Evolutionary conservation across 2,329 filamentous ascomycete genomes (phyloP).

Genomic region (Nemania serpens): DNA sequence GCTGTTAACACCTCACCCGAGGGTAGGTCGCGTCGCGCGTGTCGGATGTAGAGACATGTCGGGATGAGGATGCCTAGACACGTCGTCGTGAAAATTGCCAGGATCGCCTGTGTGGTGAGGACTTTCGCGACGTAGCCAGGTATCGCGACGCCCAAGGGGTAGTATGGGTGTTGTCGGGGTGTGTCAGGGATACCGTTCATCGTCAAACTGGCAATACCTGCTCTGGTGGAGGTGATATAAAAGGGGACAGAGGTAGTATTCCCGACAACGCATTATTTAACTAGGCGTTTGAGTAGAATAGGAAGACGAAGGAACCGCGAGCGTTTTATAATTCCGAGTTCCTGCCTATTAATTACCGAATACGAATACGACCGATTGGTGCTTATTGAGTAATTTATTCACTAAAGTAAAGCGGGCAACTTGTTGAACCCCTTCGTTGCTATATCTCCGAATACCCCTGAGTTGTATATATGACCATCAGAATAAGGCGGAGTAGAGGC

Average conservation of each 20-base stretch:
- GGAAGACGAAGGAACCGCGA: not conserved
- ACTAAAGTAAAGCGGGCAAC: too few species aligned
- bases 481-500: too few species aligned
- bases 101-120: constrained; percentile 60
- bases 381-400: too few species aligned
- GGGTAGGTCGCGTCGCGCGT: constrained; percentile 56
- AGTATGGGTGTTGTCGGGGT: constrained; percentile 59
- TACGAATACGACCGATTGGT: constrained; percentile 12
- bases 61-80: constrained; percentile 61
- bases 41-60: constrained; percentile 59
- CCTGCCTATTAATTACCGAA: not conserved
- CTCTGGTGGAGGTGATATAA: too few species aligned
- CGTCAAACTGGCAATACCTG: not conserved
- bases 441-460: too few species aligned
- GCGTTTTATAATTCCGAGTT: not conserved
- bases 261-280: not conserved
- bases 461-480: too few species aligned
- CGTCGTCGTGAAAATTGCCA: constrained; percentile 62
- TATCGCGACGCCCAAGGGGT: constrained; percentile 67
- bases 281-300: not conserved
- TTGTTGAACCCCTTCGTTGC: too few species aligned
- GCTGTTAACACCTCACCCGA: constrained; percentile 61
- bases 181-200: not conserved
- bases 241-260: too few species aligned
- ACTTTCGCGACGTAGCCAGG: constrained; percentile 70